phyloP scores from a whole-genome alignment of 208 protist genomes.

The Lotmaria passim region DNA sequence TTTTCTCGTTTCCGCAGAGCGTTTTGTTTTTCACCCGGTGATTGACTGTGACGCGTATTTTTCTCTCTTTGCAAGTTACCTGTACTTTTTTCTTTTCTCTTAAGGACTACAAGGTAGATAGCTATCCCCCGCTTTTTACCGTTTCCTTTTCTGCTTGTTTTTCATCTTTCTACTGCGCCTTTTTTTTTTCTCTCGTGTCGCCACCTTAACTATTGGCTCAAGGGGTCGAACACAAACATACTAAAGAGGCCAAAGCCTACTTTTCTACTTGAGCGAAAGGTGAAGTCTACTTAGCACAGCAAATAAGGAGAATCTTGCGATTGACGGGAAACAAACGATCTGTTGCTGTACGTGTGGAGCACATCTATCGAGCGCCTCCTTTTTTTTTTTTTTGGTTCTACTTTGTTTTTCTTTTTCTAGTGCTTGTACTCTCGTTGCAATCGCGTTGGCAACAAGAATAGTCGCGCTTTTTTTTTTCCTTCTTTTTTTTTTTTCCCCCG shows the following conservation, averaged over 20 bases:
- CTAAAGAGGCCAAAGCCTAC: not conserved
- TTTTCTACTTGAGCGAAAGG: not conserved
- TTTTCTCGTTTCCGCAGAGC: too few species aligned
- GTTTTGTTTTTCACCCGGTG: too few species aligned
- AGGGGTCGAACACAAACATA: slow-evolving; percentile 4
- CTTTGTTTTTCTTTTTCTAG: slow-evolving; percentile 11
- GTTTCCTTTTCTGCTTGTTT: slow-evolving; percentile 6
- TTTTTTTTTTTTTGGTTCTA: slow-evolving; percentile 11
- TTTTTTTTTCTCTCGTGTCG: not conserved
- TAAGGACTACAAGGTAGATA: too few species aligned
- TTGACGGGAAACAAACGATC: too few species aligned
- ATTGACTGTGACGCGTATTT: too few species aligned
- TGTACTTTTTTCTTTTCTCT: too few species aligned
- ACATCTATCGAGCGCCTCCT: slow-evolving; percentile 11
- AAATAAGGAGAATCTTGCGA: not conserved
- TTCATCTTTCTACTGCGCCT: not conserved
- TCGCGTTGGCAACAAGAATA: too few species aligned
- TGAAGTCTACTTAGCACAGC: not conserved
- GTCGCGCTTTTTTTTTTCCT: slow-evolving; percentile 14
- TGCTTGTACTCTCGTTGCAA: too few species aligned
- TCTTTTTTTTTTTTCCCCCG: not conserved
- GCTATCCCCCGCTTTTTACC: too few species aligned
- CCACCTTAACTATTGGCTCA: slow-evolving; percentile 5
- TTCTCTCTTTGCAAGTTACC: too few species aligned
- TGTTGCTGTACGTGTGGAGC: too few species aligned